These are phyloP conservation scores for Lipomyces mesembrius DNA, from an alignment of 805 yeast genomes.

Conservation along the genomic window DNA sequence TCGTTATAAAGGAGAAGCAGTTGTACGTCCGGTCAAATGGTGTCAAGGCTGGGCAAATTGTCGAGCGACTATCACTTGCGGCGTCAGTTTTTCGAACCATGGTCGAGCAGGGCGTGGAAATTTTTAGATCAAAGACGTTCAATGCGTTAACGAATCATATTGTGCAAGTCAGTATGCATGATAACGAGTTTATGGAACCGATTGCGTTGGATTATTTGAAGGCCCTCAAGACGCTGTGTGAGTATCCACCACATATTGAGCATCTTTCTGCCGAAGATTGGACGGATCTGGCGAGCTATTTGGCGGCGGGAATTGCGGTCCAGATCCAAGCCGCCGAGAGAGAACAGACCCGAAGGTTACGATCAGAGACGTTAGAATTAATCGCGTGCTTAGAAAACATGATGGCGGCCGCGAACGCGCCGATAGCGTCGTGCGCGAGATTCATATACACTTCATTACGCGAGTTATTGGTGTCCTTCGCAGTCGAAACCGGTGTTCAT, in stretches of 20 bases:
- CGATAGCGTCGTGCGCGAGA: neutral
- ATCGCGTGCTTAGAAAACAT: conserved; percentile 22
- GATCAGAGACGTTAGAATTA: conserved; percentile 49
- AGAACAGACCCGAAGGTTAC: conserved; percentile 11
- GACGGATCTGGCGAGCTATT: conserved; percentile 19
- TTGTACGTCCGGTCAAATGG: conserved; percentile 18
- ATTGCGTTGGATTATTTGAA: conserved; percentile 33
- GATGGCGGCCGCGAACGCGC: conserved; percentile 22
- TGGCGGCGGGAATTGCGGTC: conserved; percentile 14
- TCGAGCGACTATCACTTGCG: conserved; percentile 17
- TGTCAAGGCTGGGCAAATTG: conserved; percentile 5
- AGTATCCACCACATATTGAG: conserved; percentile 38
- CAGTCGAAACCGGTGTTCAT: conserved; percentile 24
- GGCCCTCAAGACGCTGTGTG: conserved; percentile 27
- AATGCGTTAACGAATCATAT: conserved; percentile 28
- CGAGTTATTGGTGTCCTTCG: conserved; percentile 12
- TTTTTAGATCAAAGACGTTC: conserved; percentile 25
- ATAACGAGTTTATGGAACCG: conserved; percentile 28
- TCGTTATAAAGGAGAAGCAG: conserved; percentile 25
- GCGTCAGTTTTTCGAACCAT: conserved; percentile 22
- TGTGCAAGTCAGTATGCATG: conserved; percentile 11
- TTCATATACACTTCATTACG: conserved; percentile 11
- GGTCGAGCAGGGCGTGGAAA: conserved; percentile 22
- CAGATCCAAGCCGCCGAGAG: conserved; percentile 8
- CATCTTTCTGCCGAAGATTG: conserved; percentile 29